Evolutionary conservation across 768 basidiomycete species (phyloP).

Genomic region (Rhodotorula paludigena): DNA sequence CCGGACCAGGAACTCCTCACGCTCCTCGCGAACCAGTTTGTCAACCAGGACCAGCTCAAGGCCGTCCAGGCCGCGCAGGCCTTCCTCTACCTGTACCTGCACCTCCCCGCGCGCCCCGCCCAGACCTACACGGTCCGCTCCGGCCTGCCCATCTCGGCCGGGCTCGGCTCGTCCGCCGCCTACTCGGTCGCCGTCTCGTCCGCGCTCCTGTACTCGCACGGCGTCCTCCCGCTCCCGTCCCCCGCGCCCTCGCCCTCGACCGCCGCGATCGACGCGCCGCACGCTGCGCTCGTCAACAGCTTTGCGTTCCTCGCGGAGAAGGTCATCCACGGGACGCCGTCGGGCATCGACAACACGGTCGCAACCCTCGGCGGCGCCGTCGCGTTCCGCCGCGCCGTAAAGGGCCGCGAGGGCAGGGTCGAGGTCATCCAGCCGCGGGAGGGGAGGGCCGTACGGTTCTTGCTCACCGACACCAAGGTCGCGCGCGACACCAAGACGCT

Average conservation of each 20-base stretch:
- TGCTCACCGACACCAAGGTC: slow-evolving; percentile 87
- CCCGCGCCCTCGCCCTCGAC: slow-evolving; percentile 56
- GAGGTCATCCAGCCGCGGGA: slow-evolving; percentile 80
- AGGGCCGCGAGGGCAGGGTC: slow-evolving; percentile 67
- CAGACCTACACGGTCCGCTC: slow-evolving; percentile 78
- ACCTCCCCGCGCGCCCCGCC: slow-evolving; percentile 61
- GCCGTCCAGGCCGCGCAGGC: slow-evolving; percentile 56
- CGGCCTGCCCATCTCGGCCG: slow-evolving; percentile 87
- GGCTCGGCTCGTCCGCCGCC: slow-evolving; percentile 93
- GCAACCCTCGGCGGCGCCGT: slow-evolving; percentile 87
- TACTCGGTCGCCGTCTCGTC: slow-evolving; percentile 84
- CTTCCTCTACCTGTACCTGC: slow-evolving; percentile 92
- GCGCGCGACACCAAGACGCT: slow-evolving; percentile 90
- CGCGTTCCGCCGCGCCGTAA: slow-evolving; percentile 69
- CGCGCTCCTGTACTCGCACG: slow-evolving; percentile 68
- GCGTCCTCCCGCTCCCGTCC: slow-evolving; percentile 57
- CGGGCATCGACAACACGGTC: slow-evolving; percentile 94
- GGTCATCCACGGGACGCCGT: slow-evolving; percentile 92
- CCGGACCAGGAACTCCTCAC: slow-evolving; percentile 71
- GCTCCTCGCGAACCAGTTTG: slow-evolving; percentile 55
- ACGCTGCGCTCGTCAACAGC: slow-evolving; percentile 75
- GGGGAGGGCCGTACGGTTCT: slow-evolving; percentile 71
- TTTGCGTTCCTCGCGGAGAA: slow-evolving; percentile 96
- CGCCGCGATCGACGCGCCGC: slow-evolving; percentile 54
- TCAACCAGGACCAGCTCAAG: slow-evolving; percentile 19